Base-by-base conservation (phyloP, 2,329 filamentous ascomycete genomes). In the Curvularia spicifera region DNA sequence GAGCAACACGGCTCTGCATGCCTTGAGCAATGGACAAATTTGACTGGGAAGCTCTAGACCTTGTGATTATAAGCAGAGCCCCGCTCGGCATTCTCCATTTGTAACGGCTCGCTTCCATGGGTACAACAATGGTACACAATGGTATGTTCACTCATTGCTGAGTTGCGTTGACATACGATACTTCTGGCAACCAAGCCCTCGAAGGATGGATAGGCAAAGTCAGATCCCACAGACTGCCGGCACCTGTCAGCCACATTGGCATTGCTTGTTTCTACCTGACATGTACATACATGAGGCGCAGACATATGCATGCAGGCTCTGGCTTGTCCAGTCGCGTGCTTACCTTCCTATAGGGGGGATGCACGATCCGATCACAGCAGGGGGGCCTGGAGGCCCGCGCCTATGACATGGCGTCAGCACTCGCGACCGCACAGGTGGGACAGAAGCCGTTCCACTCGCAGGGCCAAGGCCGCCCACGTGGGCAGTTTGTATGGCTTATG, bases 191-290 rank as follows among this genome's bases (percentile, higher is more conserved):
- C 31, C 28, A 45, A 37, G 18, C 24, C 47, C 24, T 29, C 31
- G 39, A 53, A 64, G 57, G n/a, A 56, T 50, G 40, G 29, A 60
- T 57, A 58, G 45, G 55, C 57, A 53, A 55, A 40, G 24, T 26
- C 57, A 51, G 42, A 7, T 51, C n/a, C 48, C 48, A 51, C 48
- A 13, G 39, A 24, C 37, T 46, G 45, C 15, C 45, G 45, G 56
- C 53, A 42, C 40, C 39, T 56, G 48, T 46, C 18, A 33, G 51
- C 42, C 48, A 56, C 48, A 51, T 46, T 52, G 53, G 48, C 42
- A 18, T 46, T 46, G 28, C 33, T 49, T 45, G 40, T 51, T 18
- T 49, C n/a, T 33, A 50, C 47, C 8, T 18, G 47, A 18, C 47
- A 20, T 33, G 31, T 15, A 9, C 6, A n/a, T 22, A 13, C 4